Evolutionary conservation across 2,329 filamentous ascomycete species (phyloP), one percentile per base, ranked within the genome.

Genomic region (Coniochaeta hoffmannii): DNA sequence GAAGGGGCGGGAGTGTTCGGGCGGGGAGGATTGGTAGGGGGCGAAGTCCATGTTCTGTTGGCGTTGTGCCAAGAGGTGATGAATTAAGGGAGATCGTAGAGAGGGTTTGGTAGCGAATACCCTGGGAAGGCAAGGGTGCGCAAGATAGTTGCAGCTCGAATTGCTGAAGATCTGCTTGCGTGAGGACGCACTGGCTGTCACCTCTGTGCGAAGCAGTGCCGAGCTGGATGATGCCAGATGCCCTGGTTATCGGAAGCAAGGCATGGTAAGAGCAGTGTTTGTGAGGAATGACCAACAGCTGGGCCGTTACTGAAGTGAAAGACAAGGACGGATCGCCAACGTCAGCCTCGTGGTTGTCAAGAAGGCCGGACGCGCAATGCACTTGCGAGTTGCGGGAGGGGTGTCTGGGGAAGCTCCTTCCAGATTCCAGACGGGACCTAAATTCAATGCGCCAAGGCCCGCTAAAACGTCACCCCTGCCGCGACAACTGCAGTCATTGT

Each of bases 21-120:
- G 94, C 15, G 88, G 88, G 51, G 88, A 88, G 71, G 93, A 93
- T 76, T 97, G 94, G 74, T 97, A 99, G 35, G 94, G 94, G 49
- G 94, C 94, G 70, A 97, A 99, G 76, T 97, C 89, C 89, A 94
- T 94, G 55, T 64, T 75, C 32, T 17, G 50, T 34, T 55, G 15
- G 17, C 22, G 17, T 36, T 12, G 22, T 17, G 26, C 19, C 15
- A 11, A 7, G 12, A 22, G 30, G 36, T 41, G n/a, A n/a, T n/a
- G n/a, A n/a, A n/a, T n/a, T n/a, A n/a, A 7, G 4, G 19, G 36
- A 36, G 28, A 30, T 44, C 35, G 34, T 46, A 35, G 35, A 24
- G 19, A 6, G 36, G 12, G 10, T 15, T 30, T 22, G 57, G n/a
- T 41, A 44, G 53, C 14, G 32, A 26, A 9, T 22, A 22, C 28